Evolutionary conservation across 495 filamentous ascomycete genomes (phyloP).

Genomic region (Schizothecium vesticola): DNA sequence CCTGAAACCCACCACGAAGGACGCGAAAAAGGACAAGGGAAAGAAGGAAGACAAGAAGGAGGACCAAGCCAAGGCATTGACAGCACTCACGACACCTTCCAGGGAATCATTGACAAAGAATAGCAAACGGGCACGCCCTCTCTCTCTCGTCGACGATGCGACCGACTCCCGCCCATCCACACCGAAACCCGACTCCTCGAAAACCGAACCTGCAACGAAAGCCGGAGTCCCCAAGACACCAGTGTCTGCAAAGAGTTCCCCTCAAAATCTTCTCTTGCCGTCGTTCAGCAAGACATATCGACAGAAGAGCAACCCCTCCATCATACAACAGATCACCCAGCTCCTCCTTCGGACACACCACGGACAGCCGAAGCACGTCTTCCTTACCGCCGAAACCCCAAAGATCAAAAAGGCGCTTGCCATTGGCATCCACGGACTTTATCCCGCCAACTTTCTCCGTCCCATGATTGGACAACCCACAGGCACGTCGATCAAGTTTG

Average conservation of each 20-base stretch:
- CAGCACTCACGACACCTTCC: slow-evolving; percentile 19
- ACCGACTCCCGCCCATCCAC: slow-evolving; percentile 30
- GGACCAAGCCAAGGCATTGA: slow-evolving; percentile 16
- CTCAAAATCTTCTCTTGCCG: slow-evolving; percentile 64
- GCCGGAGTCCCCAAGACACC: slow-evolving; percentile 27
- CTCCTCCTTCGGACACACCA: slow-evolving; percentile 59
- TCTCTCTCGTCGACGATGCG: slow-evolving; percentile 45
- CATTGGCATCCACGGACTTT: slow-evolving; percentile 92
- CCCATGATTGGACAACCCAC: slow-evolving; percentile 90
- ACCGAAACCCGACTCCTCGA: slow-evolving; percentile 29
- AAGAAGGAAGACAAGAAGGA: background rate
- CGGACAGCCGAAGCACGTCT: slow-evolving; percentile 61
- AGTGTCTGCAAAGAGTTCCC: slow-evolving; percentile 27
- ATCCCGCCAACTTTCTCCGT: slow-evolving; percentile 77
- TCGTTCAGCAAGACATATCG: slow-evolving; percentile 63
- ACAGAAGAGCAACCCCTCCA: slow-evolving; percentile 60
- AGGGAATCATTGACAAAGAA: slow-evolving; percentile 34
- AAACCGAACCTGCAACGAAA: slow-evolving; percentile 26
- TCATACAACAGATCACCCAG: slow-evolving; percentile 64
- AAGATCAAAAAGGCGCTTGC: slow-evolving; percentile 78
- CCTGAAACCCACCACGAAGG: slow-evolving; percentile 27
- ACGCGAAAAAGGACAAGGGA: background rate
- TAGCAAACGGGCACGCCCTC: slow-evolving; percentile 44
- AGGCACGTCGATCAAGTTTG: slow-evolving; percentile 90
- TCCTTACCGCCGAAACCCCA: slow-evolving; percentile 60